These are phyloP conservation scores for Tylopilus intermedius DNA, from an alignment of 768 basidiomycete species.

Conservation along the genomic window DNA sequence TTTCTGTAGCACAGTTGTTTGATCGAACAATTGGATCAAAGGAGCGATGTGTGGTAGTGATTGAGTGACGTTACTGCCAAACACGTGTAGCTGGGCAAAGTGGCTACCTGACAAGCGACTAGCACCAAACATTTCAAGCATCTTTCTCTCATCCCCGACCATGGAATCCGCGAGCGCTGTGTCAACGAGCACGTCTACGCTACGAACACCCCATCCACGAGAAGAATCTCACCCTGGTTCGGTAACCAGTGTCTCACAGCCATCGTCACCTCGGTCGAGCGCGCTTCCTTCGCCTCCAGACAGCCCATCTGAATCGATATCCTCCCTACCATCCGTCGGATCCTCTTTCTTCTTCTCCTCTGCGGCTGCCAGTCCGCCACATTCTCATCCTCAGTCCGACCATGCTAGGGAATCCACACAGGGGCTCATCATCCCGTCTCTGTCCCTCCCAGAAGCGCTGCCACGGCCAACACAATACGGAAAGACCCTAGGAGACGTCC, in stretches of 20 bases:
- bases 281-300: conserved; percentile 54
- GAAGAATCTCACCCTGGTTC: conserved; percentile 15
- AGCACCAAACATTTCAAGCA: neutral
- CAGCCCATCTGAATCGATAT: conserved; percentile 60
- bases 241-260: conserved; percentile 30
- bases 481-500: conserved; percentile 59
- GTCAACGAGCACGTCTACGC: conserved; percentile 37
- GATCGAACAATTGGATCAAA: neutral
- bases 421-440: conserved; percentile 66
- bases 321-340: conserved; percentile 67
- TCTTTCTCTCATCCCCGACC: conserved; percentile 6
- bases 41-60: neutral
- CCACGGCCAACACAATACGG: conserved; percentile 62
- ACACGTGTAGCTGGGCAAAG: conserved; percentile 29
- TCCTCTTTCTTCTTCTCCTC: conserved; percentile 80
- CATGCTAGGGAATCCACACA: conserved; percentile 38
- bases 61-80: conserved; percentile 12
- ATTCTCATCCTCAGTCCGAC: conserved; percentile 41
- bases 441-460: conserved; percentile 58
- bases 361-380: conserved; percentile 61
- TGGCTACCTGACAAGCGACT: conserved; percentile 3
- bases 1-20: neutral
- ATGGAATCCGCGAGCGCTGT: conserved; percentile 23
- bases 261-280: conserved; percentile 47
- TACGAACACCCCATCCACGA: conserved; percentile 32